Conservation (phyloP, 2,329 filamentous ascomycete genomes). For the Diplocarpon mali region DNA sequence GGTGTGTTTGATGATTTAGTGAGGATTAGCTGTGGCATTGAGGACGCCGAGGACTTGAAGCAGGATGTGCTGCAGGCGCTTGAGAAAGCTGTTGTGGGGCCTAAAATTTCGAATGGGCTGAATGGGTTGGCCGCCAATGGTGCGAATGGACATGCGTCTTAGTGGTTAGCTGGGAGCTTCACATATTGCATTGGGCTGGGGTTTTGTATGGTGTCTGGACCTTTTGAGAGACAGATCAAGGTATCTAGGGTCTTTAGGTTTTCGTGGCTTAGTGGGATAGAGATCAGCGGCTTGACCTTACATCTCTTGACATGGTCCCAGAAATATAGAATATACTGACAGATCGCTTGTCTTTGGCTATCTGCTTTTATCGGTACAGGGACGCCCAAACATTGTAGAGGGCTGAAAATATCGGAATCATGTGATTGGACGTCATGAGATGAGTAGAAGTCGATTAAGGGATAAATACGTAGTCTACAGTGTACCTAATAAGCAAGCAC, state of each 20-base stretch:
- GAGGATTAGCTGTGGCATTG: conserved; percentile 84
- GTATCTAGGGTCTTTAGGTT: too few relatives aligned
- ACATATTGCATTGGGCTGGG: not conserved
- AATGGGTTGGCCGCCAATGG: conserved; percentile 7
- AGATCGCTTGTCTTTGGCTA: not conserved
- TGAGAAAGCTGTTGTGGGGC: conserved; percentile 46
- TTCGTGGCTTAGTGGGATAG: too few relatives aligned
- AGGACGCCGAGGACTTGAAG: conserved; percentile 77
- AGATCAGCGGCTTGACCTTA: too few relatives aligned
- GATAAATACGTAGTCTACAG: too few relatives aligned
- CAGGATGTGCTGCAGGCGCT: conserved; percentile 75
- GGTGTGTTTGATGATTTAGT: conserved; percentile 94
- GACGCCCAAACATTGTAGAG: too few relatives aligned
- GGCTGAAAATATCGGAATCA: too few relatives aligned
- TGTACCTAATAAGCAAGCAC: too few relatives aligned
- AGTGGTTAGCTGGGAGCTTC: not conserved
- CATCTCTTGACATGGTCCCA: too few relatives aligned
- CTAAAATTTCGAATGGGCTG: conserved; percentile 25
- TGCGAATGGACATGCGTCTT: not conserved
- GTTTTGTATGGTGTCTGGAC: not conserved
- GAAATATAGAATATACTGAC: too few relatives aligned
- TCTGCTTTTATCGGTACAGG: not conserved
- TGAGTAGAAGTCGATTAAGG: too few relatives aligned
- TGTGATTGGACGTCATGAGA: too few relatives aligned
- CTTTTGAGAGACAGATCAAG: too few relatives aligned